phyloP scores from a whole-genome alignment of 192 early-diverging fungal genomes.

The Coemansia sp. region DNA sequence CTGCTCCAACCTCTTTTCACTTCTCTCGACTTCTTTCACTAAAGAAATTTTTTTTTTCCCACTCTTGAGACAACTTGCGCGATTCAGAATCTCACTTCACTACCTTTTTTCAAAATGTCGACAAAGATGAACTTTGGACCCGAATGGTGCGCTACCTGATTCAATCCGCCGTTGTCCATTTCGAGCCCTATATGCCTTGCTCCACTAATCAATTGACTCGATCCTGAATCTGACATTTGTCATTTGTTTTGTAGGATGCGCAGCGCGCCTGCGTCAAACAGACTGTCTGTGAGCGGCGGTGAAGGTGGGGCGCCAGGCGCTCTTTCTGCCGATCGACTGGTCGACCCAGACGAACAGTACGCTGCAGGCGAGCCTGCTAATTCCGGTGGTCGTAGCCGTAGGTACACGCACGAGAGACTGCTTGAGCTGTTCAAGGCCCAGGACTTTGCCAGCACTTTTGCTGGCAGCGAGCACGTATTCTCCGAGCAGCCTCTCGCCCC shows the following conservation, averaged over 20 bases:
- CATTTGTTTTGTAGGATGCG: constrained; percentile 37
- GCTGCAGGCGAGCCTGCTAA: neutral
- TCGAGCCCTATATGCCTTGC: neutral
- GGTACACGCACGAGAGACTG: constrained; percentile 76
- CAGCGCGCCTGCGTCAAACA: constrained; percentile 31
- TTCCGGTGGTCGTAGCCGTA: constrained; percentile 56
- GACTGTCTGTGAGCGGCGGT: constrained; percentile 5
- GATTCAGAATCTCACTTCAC: neutral
- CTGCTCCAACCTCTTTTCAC: neutral
- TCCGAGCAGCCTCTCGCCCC: constrained; percentile 60
- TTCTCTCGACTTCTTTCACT: neutral
- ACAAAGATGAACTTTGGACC: constrained; percentile 79
- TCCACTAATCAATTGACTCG: neutral
- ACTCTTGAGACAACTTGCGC: neutral
- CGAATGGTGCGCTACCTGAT: constrained; percentile 60
- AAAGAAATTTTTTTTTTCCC: neutral
- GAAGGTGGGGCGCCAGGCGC: neutral
- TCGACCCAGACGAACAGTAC: neutral
- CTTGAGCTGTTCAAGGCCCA: constrained; percentile 65
- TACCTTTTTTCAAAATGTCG: constrained; percentile 24
- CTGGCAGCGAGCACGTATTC: constrained; percentile 65
- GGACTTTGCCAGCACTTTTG: constrained; percentile 61
- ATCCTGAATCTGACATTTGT: neutral
- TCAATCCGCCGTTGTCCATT: neutral
- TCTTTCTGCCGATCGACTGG: constrained; percentile 8